Percentiles rank a stretch among this genome's conserved stretches.
phyloP scores from a whole-genome alignment of 2,329 filamentous ascomycete genomes.

The Trichophyton equinum region DNA sequence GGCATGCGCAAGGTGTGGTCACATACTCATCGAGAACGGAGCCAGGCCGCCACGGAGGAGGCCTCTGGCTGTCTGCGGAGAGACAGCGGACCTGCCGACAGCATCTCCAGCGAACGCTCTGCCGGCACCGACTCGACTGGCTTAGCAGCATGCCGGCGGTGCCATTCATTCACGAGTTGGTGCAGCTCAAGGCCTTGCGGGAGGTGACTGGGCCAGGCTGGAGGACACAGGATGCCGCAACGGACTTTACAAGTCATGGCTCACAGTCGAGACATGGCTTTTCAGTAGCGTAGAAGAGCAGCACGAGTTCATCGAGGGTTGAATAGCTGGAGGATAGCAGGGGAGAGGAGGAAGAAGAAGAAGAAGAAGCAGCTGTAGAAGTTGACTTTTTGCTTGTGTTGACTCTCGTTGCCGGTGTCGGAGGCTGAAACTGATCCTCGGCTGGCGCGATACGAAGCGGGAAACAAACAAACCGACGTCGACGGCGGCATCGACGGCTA shows the following conservation, averaged over 20 bases:
- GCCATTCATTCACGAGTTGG: slow-evolving; percentile 21
- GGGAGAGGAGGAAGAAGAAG: neutral
- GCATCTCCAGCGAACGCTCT: slow-evolving; percentile 17
- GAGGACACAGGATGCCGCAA: neutral
- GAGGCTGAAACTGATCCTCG: neutral
- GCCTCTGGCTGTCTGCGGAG: slow-evolving; percentile 14
- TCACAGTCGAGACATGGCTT: neutral
- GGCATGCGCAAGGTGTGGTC: neutral
- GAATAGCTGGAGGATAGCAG: neutral
- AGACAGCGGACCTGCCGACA: slow-evolving; percentile 17
- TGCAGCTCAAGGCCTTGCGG: slow-evolving; percentile 9
- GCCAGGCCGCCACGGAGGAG: slow-evolving; percentile 46
- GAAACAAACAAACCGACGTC: neutral
- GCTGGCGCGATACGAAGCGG: neutral
- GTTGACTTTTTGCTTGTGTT: neutral
- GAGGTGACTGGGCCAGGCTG: slow-evolving; percentile 3
- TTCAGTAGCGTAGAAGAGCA: neutral
- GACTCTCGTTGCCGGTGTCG: neutral
- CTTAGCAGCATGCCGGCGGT: slow-evolving; percentile 24
- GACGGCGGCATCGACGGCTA: neutral
- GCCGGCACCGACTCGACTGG: slow-evolving; percentile 25
- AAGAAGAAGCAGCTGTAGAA: neutral
- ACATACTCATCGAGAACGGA: slow-evolving; percentile 48
- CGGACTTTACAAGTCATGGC: slow-evolving; percentile 1
- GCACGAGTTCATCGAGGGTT: too few species aligned